Evolutionary conservation across 805 yeast species (phyloP), one percentile per base, ranked within the genome.

Genomic region (Myxozyma melibiosi): DNA sequence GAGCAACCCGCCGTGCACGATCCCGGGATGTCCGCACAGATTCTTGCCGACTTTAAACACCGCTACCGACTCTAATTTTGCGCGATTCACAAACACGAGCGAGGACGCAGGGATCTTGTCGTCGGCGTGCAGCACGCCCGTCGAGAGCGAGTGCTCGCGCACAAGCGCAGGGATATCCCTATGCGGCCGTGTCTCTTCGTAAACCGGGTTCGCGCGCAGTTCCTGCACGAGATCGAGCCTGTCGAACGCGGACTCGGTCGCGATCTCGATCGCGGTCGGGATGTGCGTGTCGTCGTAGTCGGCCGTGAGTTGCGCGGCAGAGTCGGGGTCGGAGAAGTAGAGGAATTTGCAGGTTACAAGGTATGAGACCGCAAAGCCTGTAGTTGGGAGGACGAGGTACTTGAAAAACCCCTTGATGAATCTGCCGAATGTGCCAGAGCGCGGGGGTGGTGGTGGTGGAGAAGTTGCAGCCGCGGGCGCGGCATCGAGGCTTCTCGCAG

Each of bases 1-100:
- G 3, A 90, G 71, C 2, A 91, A 78, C 1, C 99, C 99, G 65
- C 92, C 91, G 69, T 94, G 97, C 18, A 92, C 80, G 51, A 83
- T 82, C 0, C 88, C 88, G 47, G 84, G 86, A 47, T 80, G 81
- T 49, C 91, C 88, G 5, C 83, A 76, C 37, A 90, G 69, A 35
- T 79, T 76, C 4, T 74, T 68, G 1, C 97, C 97, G 37, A 91
- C 69, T 66, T 88, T 90, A 65, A 83, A 83, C 66, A 88, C 84
- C 1, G 85, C 83, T 6, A 80, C 77, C 53, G 88, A 63, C 60
- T 84, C 83, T 20, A 66, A 47, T 8, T 46, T 45, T 6, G 74
- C 70, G 1, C 78, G 74, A 57, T 85, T 81, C 62, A 80, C 81
- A 65, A 86, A 88, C 13, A 87, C 77, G 25, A 83, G 74, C 1